A percentile compares a stretch with the other conserved stretches of the same genome.
These are phyloP conservation scores for Postia placenta DNA, from an alignment of 768 basidiomycete species.

Conservation along the genomic window DNA sequence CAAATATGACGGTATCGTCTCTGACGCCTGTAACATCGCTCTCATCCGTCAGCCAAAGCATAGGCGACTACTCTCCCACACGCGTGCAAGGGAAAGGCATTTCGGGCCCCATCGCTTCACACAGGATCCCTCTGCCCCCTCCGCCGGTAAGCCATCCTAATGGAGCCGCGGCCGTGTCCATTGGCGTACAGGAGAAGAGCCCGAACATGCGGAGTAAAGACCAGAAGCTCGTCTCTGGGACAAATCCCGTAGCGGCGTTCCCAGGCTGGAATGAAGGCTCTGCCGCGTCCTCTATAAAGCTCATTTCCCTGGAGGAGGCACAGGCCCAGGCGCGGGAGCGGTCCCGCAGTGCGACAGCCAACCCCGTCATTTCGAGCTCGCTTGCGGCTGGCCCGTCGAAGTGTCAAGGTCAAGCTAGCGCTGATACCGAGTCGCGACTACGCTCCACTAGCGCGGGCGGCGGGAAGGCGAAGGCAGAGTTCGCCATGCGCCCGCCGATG, in stretches of 20 bases:
- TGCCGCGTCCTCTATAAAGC: slow-evolving; percentile 46
- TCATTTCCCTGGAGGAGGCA: slow-evolving; percentile 77
- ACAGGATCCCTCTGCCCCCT: slow-evolving; percentile 8
- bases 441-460: slow-evolving; percentile 58
- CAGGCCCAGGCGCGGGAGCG: slow-evolving; percentile 56
- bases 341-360: slow-evolving; percentile 36
- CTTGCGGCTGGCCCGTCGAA: slow-evolving; percentile 17
- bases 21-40: slow-evolving; percentile 22
- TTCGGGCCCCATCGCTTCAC: slow-evolving; percentile 17
- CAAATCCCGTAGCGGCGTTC: slow-evolving; percentile 18
- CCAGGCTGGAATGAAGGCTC: slow-evolving; percentile 47
- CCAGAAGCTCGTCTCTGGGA: neutral
- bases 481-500: slow-evolving; percentile 10
- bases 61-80: slow-evolving; percentile 8
- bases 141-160: slow-evolving; percentile 5
- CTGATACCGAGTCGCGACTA: slow-evolving; percentile 33
- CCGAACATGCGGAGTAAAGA: slow-evolving; percentile 1
- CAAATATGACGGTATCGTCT: slow-evolving; percentile 17
- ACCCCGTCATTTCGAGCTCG: slow-evolving; percentile 13
- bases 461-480: slow-evolving; percentile 36
- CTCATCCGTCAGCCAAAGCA: slow-evolving; percentile 16
- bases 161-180: neutral
- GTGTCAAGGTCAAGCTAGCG: slow-evolving; percentile 14
- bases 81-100: slow-evolving; percentile 17
- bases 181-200: neutral